Base-by-base conservation (phyloP, 768 basidiomycete species). In the Pluteus cervinus region DNA sequence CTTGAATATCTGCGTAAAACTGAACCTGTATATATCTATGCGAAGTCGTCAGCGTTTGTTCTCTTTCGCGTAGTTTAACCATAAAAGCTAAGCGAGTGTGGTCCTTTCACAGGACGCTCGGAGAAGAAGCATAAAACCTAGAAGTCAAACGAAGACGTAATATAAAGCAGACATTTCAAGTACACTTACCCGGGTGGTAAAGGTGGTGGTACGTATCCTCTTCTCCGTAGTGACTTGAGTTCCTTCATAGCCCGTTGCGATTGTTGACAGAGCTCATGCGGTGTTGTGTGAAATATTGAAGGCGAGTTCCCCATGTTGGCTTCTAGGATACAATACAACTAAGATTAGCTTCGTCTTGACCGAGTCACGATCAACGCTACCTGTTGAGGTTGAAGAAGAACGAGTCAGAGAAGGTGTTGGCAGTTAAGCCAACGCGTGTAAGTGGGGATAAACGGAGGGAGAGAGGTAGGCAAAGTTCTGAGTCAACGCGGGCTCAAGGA, bases 241-340 rank as follows among this genome's bases (percentile, higher is more conserved):
- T 29, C 12, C 5, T 14, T 29, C 21, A n/a, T 23, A n/a, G 33
- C 20, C 15, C 22, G 33, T 17, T 29, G 11, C 3, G 26, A 22
- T 4, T 36, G 33, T 29, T 41, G 30, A 20, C 20, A n/a, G 18
- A 41, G 36, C 31, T 41, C 40, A 31, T 36, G 18, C 2, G 40
- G 40, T 11, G 40, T 15, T 32, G 35, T 41, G 33, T 21, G 17
- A 24, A 41, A 41, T 12, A 41, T 35, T 3, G 40, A 41, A 3
- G 40, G 40, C 7, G 33, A 33, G 20, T 16, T 34, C 4, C 33
- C 40, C 33, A 41, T 39, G n/a, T n/a, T n/a, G n/a, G n/a, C n/a
- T n/a, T n/a, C n/a, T n/a, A n/a, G n/a, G n/a, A n/a, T n/a, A n/a
- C n/a, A n/a, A n/a, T n/a, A n/a, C n/a, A n/a, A n/a, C n/a, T n/a